A percentile compares a stretch with the other conserved stretches of the same genome.
phyloP scores from a whole-genome alignment of 495 filamentous ascomycete species.

The Podospora pseudoanserina region DNA sequence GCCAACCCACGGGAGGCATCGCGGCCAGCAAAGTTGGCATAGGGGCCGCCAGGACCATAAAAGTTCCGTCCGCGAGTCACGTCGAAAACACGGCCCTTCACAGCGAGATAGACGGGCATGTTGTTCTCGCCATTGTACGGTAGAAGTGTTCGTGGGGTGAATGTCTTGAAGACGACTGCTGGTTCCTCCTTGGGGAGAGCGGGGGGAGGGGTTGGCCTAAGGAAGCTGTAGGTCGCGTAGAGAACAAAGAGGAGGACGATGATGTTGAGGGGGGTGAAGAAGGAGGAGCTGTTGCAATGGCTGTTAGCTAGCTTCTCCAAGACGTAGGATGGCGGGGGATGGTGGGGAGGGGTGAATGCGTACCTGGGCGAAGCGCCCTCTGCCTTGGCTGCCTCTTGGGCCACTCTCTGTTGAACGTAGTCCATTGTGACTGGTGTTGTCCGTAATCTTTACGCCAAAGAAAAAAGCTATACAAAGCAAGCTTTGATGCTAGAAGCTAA shows the following conservation, averaged over 20 bases:
- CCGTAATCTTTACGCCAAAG: neutral
- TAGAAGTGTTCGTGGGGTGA: conserved; percentile 78
- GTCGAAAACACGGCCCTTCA: conserved; percentile 83
- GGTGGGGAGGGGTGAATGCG: conserved; percentile 17
- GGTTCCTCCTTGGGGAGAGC: conserved; percentile 64
- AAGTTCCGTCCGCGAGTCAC: conserved; percentile 81
- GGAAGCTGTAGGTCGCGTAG: conserved; percentile 65
- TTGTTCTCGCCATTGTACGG: conserved; percentile 80
- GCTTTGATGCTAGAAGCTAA: neutral
- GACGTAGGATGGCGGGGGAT: conserved; percentile 17
- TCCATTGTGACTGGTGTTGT: conserved; percentile 40
- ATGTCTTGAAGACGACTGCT: conserved; percentile 81
- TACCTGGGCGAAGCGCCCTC: conserved; percentile 17
- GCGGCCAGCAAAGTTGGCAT: conserved; percentile 91
- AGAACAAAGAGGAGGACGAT: conserved; percentile 67
- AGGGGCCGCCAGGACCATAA: conserved; percentile 89
- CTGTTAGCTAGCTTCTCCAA: conserved; percentile 16
- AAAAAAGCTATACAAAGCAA: neutral
- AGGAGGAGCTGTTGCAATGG: conserved; percentile 41
- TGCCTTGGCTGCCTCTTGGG: conserved; percentile 42
- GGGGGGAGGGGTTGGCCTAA: conserved; percentile 51
- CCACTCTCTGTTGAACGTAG: conserved; percentile 54
- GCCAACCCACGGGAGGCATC: conserved; percentile 91
- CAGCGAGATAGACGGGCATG: conserved; percentile 76
- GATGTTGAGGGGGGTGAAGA: conserved; percentile 76